These are phyloP conservation scores for Fusarium buxicola DNA, from an alignment of 2,329 filamentous ascomycete genomes.

Conservation along the genomic window DNA sequence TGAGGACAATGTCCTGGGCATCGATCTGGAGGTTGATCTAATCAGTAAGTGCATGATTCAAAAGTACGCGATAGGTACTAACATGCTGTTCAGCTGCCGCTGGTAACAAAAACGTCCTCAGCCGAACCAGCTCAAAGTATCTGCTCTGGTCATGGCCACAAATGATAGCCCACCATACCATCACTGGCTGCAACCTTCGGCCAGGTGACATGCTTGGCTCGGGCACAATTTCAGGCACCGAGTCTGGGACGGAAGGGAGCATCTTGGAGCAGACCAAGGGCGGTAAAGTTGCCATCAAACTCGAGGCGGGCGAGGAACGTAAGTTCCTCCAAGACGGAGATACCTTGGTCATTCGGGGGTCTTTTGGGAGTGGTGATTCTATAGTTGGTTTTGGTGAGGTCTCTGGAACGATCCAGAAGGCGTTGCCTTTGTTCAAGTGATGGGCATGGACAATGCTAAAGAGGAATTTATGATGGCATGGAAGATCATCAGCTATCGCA, in stretches of 20 bases:
- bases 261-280: conserved; percentile 78
- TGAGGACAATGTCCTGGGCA: conserved; percentile 51
- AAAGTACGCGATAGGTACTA: neutral
- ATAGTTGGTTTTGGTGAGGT: conserved; percentile 84
- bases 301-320: conserved; percentile 74
- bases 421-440: conserved; percentile 48
- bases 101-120: conserved; percentile 50
- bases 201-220: conserved; percentile 81
- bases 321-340: conserved; percentile 82
- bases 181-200: conserved; percentile 80
- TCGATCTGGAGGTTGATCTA: conserved; percentile 54
- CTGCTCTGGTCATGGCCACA: conserved; percentile 85
- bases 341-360: conserved; percentile 73
- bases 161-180: conserved; percentile 84
- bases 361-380: conserved; percentile 72
- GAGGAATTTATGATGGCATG: neutral
- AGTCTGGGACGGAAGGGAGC: conserved; percentile 73
- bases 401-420: conserved; percentile 66
- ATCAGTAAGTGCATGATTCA: conserved; percentile 48
- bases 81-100: conserved; percentile 42
- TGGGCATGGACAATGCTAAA: neutral
- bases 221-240: conserved; percentile 78
- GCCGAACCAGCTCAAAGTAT: conserved; percentile 52
- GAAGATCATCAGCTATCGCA: neutral
- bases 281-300: conserved; percentile 72